Evolutionary conservation across 2,329 filamentous ascomycete species (phyloP), one percentile per base, ranked within the genome.

Genomic region (Aulographum hederae): DNA sequence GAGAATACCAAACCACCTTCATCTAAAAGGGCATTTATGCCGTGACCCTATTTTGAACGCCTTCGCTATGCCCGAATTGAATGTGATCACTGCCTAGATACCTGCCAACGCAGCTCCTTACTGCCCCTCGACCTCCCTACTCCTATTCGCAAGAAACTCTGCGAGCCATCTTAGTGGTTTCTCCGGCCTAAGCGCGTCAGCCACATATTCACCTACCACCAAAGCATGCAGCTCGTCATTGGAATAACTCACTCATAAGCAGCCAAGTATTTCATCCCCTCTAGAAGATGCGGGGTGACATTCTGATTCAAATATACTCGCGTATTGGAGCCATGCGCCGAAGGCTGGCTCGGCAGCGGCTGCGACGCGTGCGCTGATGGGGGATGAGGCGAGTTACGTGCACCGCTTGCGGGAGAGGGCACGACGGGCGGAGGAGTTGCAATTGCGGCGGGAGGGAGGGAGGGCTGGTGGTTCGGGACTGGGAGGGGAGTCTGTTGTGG

Each of bases 201-300:
- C 18, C 36, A 32, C 15, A 21, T 15, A 16, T 14, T 17, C 10
- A 18, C 20, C 29, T 16, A 23, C 27, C 10, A 6, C 28, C 32
- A 31, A 32, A 15, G 23, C 14, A 15, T 8, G 6, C 30, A 13
- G n/a, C 17, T 12, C 26, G 16, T 28, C 13, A 27, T 13, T 8
- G 10, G 15, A 6, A 20, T 4, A 26, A 44, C 44, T 40, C 32
- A 50, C 52, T 63, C 59, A 32, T 54, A 46, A n/a, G 54, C 53
- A 13, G 54, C 60, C 29, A 64, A 37, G 44, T 58, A 55, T 47
- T 64, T 65, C 59, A 64, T 63, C 4, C 56, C 61, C 43, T 65
- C 61, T 26, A 65, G 44, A 43, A 64, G 39, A 45, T 63, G 53
- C 33, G 60, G 61, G 27, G 60, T 65, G 20, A 64, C 50, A 39